phyloP scores from a whole-genome alignment of 2,329 filamentous ascomycete species.

The Trichoderma sp. region DNA sequence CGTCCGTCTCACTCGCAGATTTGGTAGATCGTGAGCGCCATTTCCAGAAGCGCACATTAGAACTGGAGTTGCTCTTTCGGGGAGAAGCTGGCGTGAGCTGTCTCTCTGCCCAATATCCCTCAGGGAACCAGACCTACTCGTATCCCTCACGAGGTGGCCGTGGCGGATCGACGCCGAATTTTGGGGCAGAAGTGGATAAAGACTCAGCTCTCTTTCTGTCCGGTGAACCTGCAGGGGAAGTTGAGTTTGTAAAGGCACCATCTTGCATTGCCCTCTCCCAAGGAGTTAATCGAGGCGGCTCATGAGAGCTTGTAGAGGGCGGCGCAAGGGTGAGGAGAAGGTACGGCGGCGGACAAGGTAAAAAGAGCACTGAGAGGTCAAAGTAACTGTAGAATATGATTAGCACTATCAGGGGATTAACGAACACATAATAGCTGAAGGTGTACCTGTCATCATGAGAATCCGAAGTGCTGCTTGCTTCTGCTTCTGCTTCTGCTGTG shows the following conservation, averaged over 20 bases:
- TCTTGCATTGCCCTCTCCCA: slow-evolving; percentile 19
- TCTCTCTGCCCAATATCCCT: slow-evolving; percentile 63
- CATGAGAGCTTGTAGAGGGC: slow-evolving; percentile 8
- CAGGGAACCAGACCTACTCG: slow-evolving; percentile 64
- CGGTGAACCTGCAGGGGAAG: background rate
- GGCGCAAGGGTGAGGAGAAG: slow-evolving; percentile 22
- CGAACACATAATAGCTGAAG: background rate
- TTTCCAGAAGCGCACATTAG: slow-evolving; percentile 38
- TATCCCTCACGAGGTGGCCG: slow-evolving; percentile 51
- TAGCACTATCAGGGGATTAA: background rate
- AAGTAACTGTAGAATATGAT: slow-evolving; percentile 31
- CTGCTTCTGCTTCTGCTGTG: background rate
- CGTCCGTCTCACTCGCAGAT: slow-evolving; percentile 35
- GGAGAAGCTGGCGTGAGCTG: slow-evolving; percentile 29
- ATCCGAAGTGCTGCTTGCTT: background rate
- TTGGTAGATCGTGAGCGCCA: slow-evolving; percentile 41
- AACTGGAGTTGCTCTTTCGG: slow-evolving; percentile 34
- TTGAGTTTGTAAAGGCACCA: slow-evolving; percentile 15
- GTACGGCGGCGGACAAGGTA: slow-evolving; percentile 22
- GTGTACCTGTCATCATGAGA: slow-evolving; percentile 28
- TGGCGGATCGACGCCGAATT: slow-evolving; percentile 48
- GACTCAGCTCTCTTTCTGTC: background rate
- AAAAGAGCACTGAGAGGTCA: slow-evolving; percentile 26
- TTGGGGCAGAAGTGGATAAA: slow-evolving; percentile 7
- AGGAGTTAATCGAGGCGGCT: background rate